Conservation (phyloP, 352 stramenopile species). For the Globisporangium solare region DNA sequence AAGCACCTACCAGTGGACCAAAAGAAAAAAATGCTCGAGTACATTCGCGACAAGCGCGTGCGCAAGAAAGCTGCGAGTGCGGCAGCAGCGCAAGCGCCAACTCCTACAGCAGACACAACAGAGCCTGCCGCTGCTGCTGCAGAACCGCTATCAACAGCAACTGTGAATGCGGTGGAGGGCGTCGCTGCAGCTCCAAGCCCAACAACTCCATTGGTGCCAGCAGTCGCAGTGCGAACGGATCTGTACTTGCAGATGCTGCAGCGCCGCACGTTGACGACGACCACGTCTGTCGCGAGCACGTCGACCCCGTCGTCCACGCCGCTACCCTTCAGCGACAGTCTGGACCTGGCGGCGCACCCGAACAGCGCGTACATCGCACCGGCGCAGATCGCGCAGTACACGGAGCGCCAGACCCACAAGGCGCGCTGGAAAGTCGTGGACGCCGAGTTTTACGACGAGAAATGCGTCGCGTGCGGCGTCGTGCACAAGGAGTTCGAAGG, state of each 20-base stretch:
- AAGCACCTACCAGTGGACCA: conserved; percentile 68
- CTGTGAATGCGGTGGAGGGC: conserved; percentile 4
- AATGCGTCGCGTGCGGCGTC: conserved; percentile 45
- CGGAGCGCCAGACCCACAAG: conserved; percentile 36
- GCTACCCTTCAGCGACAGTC: not conserved
- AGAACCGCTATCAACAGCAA: not conserved
- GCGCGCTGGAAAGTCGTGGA: conserved; percentile 71
- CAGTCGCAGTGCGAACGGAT: conserved; percentile 42
- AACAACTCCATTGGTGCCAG: not conserved
- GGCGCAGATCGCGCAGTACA: conserved; percentile 44
- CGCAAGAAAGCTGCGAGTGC: conserved; percentile 20
- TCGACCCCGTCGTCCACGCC: not conserved
- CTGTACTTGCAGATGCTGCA: conserved; percentile 81
- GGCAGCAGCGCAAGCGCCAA: conserved; percentile 10
- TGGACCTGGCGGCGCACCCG: conserved; percentile 23
- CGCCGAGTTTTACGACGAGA: conserved; percentile 60
- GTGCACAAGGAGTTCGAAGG: conserved; percentile 43
- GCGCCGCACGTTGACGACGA: conserved; percentile 45
- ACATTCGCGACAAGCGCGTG: conserved; percentile 67
- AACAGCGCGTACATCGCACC: conserved; percentile 64
- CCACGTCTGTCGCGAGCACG: not conserved
- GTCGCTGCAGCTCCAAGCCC: not conserved
- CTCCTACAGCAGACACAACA: not conserved
- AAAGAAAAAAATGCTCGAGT: conserved; percentile 77
- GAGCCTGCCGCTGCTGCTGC: not conserved